Conservation (phyloP, 768 basidiomycete species). For the Baorangia bicolor region DNA sequence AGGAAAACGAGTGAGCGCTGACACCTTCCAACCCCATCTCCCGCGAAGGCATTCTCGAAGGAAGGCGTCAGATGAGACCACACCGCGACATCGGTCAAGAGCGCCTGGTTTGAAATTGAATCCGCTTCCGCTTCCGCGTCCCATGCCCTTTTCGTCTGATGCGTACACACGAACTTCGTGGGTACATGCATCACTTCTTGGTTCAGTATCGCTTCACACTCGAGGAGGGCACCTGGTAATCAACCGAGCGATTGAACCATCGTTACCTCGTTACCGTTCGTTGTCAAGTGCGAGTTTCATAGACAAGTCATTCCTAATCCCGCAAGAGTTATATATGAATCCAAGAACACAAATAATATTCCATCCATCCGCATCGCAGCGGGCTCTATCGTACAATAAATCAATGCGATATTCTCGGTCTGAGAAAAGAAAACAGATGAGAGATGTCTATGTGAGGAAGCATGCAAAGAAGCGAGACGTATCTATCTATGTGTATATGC, state of each 20-base stretch:
- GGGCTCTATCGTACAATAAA: constrained; percentile 36
- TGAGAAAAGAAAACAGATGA: constrained; percentile 8
- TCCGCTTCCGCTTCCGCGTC: neutral
- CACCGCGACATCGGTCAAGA: neutral
- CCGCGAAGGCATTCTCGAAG: constrained; percentile 15
- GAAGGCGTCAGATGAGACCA: too few species aligned
- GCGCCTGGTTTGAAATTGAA: neutral
- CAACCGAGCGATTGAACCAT: neutral
- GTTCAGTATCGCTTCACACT: neutral
- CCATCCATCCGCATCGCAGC: constrained; percentile 29
- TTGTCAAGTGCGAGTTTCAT: constrained; percentile 14
- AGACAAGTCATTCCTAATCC: neutral
- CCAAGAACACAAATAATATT: constrained; percentile 33
- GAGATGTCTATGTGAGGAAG: constrained; percentile 29
- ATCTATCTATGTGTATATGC: constrained; percentile 39
- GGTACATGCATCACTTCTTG: neutral
- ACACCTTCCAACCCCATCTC: constrained; percentile 4
- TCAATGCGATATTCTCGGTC: constrained; percentile 34
- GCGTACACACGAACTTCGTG: constrained; percentile 8
- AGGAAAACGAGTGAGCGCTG: neutral
- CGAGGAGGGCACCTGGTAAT: neutral
- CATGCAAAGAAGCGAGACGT: constrained; percentile 21
- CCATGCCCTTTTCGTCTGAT: constrained; percentile 9
- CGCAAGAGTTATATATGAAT: neutral
- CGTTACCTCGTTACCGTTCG: constrained; percentile 17